Evolutionary conservation across 805 yeast species (phyloP).

Genomic region (Nematodospora valgi): DNA sequence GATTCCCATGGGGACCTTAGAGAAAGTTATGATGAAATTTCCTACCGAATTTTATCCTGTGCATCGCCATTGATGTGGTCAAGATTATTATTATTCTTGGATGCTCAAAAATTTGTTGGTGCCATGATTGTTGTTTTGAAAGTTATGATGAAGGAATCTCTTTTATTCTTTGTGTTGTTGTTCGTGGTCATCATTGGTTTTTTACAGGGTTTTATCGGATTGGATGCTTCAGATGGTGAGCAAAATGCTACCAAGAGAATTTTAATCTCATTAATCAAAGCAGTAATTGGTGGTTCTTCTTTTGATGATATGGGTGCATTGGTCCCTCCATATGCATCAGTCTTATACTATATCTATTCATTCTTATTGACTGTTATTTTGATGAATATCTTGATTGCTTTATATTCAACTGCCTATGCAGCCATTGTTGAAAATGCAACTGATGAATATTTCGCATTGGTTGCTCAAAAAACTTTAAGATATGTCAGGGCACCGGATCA

Average conservation of each 20-base stretch:
- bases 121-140: slow-evolving; percentile 83
- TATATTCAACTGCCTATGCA: slow-evolving; percentile 81
- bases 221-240: slow-evolving; percentile 85
- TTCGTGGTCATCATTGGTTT: slow-evolving; percentile 73
- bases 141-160: slow-evolving; percentile 82
- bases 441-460: slow-evolving; percentile 80
- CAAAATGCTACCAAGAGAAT: slow-evolving; percentile 69
- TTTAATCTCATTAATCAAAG: slow-evolving; percentile 60
- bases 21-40: slow-evolving; percentile 47
- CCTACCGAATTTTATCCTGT: slow-evolving; percentile 70
- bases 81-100: slow-evolving; percentile 69
- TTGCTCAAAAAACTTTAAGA: slow-evolving; percentile 78
- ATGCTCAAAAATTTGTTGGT: slow-evolving; percentile 79
- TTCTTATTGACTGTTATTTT: slow-evolving; percentile 72
- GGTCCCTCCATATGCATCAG: slow-evolving; percentile 83
- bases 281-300: slow-evolving; percentile 72
- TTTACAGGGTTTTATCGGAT: slow-evolving; percentile 80
- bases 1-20: slow-evolving; percentile 15
- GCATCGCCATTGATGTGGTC: slow-evolving; percentile 89
- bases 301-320: slow-evolving; percentile 66
- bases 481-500: slow-evolving; percentile 88
- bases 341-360: slow-evolving; percentile 72
- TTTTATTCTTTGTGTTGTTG: slow-evolving; percentile 75
- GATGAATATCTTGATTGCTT: slow-evolving; percentile 79
- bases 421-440: slow-evolving; percentile 78